phyloP scores from a whole-genome alignment of 2,329 filamentous ascomycete species.

The Penicillium sp. region DNA sequence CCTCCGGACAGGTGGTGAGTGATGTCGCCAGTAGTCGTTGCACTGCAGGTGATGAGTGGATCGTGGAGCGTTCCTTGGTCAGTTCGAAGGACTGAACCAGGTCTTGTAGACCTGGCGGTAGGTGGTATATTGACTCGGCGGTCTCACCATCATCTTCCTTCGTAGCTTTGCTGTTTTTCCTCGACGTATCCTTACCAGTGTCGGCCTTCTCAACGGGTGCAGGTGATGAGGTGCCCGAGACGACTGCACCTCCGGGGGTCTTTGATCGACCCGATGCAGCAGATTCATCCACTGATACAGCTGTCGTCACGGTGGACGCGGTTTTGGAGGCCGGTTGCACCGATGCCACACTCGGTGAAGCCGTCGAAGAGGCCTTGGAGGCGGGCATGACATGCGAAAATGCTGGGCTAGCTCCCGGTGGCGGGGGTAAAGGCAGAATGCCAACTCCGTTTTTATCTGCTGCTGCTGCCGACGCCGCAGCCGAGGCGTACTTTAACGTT shows the following conservation, averaged over 20 bases:
- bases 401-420: constrained; percentile 68
- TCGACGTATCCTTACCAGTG: constrained; percentile 43
- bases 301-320: constrained; percentile 42
- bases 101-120: constrained; percentile 86
- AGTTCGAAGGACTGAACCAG: constrained; percentile 88
- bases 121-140: constrained; percentile 88
- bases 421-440: constrained; percentile 90
- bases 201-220: constrained; percentile 54
- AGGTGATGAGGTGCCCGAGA: constrained; percentile 49
- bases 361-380: constrained; percentile 60
- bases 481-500: constrained; percentile 94
- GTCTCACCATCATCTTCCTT: constrained; percentile 54
- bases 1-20: constrained; percentile 73
- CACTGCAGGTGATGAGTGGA: constrained; percentile 66
- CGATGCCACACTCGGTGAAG: constrained; percentile 57
- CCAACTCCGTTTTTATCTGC: constrained; percentile 87
- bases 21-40: constrained; percentile 77
- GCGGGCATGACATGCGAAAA: constrained; percentile 54
- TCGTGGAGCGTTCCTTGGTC: constrained; percentile 70
- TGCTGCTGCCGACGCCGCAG: constrained; percentile 88
- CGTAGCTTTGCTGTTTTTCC: constrained; percentile 56
- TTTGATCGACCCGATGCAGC: constrained; percentile 47
- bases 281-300: constrained; percentile 43
- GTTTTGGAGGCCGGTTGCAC: constrained; percentile 53
- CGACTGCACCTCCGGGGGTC: constrained; percentile 49